Evolutionary conservation across 2,329 filamentous ascomycete genomes (phyloP).

Genomic region (Fusarium verrucosum): DNA sequence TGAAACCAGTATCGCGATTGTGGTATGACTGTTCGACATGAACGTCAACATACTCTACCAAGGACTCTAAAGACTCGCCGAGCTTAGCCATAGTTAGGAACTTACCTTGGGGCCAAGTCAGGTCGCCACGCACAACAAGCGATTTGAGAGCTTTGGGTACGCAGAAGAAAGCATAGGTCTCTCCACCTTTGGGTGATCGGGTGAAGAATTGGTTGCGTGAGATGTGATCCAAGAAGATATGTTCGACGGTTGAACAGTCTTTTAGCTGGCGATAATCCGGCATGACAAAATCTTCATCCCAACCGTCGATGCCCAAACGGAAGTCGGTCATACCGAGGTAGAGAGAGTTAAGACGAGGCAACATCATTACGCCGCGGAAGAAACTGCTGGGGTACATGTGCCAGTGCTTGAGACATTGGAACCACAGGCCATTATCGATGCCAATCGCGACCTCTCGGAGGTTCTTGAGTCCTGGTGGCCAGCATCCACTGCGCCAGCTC

Average conservation of each 20-base stretch:
- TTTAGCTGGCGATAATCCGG: background rate
- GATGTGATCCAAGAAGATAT: background rate
- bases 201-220: too few relatives aligned
- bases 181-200: too few relatives aligned
- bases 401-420: background rate
- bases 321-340: background rate
- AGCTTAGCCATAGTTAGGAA: background rate
- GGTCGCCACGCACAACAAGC: background rate
- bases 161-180: too few relatives aligned
- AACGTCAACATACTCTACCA: background rate
- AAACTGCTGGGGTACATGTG: background rate
- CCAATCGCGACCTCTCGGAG: background rate
- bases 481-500: background rate
- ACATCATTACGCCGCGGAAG: background rate
- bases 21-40: too few relatives aligned
- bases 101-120: background rate
- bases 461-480: background rate
- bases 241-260: background rate
- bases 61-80: background rate
- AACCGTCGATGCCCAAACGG: too few relatives aligned
- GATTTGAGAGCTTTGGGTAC: background rate
- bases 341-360: background rate
- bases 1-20: too few relatives aligned
- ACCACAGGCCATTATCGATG: background rate
- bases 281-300: background rate